Conservation (phyloP, 345 rosid genomes). For the Durio zibethinus region DNA sequence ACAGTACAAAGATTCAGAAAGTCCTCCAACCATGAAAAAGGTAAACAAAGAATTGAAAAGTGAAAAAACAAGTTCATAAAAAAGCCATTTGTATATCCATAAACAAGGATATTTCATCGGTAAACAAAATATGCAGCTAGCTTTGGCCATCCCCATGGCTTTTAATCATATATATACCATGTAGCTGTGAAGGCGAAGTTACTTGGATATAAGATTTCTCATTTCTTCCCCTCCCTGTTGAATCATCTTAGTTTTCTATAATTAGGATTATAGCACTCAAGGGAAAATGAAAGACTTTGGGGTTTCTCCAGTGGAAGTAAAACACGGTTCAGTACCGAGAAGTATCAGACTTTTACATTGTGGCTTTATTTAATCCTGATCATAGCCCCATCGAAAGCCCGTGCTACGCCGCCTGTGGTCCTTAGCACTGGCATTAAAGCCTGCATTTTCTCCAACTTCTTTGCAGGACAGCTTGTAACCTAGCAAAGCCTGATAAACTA, state of each 20-base stretch:
- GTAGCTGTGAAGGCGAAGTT: not conserved
- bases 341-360: constrained; percentile 3
- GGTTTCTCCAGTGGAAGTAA: not conserved
- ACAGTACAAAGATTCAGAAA: constrained; percentile 10
- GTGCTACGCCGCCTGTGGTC: constrained; percentile 4
- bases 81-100: not conserved
- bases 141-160: not conserved
- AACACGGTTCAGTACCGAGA: not conserved
- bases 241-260: not conserved
- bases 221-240: not conserved
- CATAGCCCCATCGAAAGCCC: not conserved
- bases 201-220: not conserved
- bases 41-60: not conserved
- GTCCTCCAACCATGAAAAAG: not conserved
- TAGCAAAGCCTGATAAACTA: constrained; percentile 9
- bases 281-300: not conserved
- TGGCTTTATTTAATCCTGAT: not conserved
- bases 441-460: constrained; percentile 14
- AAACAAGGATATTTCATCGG: not conserved
- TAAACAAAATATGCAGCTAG: not conserved
- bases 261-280: not conserved
- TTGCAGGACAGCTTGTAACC: constrained; percentile 24
- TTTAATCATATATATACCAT: not conserved
- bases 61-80: not conserved
- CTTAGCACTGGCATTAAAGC: not conserved